Conservation (phyloP, 371 early-diverging fungal genomes). For the Mucor circinelloides region DNA sequence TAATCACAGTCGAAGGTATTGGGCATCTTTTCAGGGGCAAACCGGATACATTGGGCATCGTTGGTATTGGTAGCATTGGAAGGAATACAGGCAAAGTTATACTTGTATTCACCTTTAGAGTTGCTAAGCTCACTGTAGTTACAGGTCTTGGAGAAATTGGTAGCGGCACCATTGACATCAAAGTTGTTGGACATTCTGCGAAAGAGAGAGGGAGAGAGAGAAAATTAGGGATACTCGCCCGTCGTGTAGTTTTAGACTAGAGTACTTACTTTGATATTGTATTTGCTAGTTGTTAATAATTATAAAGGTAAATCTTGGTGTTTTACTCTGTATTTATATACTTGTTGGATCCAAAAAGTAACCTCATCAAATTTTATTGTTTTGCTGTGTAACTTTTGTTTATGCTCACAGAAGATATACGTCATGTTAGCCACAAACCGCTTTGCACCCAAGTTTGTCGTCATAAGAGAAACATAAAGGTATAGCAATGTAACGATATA, state of each 20-base stretch:
- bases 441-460: background rate
- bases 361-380: background rate
- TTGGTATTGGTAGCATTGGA: slow-evolving; percentile 1
- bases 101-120: background rate
- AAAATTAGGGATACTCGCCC: background rate
- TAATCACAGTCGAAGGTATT: background rate
- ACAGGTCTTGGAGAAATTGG: slow-evolving; percentile 1
- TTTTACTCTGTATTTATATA: background rate
- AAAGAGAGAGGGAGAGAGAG: background rate
- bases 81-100: slow-evolving; percentile 6
- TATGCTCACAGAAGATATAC: background rate
- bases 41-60: background rate
- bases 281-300: background rate
- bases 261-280: background rate
- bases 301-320: background rate
- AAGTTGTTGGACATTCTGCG: background rate
- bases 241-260: no score
- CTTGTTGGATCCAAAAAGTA: background rate
- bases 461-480: background rate
- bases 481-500: background rate
- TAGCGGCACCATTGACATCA: background rate
- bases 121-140: background rate
- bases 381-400: background rate
- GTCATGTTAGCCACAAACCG: background rate
- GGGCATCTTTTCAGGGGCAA: background rate